These are phyloP conservation scores for Nicotiana knightiana DNA, from an alignment of 257 asterid species.

Conservation along the genomic window DNA sequence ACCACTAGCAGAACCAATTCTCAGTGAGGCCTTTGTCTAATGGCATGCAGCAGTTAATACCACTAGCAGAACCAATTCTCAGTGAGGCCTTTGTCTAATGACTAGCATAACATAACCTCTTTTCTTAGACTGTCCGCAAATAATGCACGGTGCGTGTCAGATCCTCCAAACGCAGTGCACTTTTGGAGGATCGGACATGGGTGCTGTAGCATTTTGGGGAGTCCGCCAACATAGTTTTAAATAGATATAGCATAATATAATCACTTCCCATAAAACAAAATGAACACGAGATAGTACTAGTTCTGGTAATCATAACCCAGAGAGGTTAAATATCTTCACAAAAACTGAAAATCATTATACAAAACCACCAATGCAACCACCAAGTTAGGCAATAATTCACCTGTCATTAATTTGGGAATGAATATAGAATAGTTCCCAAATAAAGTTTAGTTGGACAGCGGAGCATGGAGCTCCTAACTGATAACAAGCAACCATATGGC, in stretches of 20 bases:
- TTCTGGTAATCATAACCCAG: background rate
- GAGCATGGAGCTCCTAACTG: background rate
- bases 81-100: background rate
- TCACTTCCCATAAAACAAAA: background rate
- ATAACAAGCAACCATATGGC: background rate
- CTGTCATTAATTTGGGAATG: background rate
- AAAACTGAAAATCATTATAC: too few species aligned
- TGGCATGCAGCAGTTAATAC: background rate
- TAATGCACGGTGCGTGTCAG: too few species aligned
- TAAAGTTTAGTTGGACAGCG: background rate
- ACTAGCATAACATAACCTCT: background rate
- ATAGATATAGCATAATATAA: background rate
- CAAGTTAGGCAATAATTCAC: background rate
- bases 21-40: background rate
- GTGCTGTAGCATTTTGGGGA: too few species aligned
- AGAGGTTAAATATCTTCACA: background rate
- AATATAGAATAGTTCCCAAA: background rate
- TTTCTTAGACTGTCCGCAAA: too few species aligned
- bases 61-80: background rate
- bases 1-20: background rate
- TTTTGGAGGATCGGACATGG: too few species aligned
- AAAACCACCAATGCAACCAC: background rate
- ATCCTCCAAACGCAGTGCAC: too few species aligned
- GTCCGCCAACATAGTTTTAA: too few species aligned
- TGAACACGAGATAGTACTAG: background rate